These are phyloP conservation scores for Zygosaccharomyces gambellarensis DNA, from an alignment of 805 yeast genomes.

Conservation along the genomic window DNA sequence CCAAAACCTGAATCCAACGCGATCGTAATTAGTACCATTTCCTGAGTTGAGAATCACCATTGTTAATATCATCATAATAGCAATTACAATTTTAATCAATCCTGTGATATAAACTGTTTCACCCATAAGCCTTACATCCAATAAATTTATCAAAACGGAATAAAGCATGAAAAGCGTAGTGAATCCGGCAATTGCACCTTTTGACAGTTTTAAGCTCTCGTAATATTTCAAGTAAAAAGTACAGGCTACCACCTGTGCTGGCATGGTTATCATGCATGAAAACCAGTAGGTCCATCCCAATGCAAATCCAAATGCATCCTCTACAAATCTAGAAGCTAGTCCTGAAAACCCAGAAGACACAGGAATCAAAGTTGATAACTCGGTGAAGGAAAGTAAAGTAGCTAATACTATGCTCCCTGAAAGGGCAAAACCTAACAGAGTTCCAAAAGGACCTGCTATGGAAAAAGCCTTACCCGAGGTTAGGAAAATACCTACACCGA, in stretches of 20 bases:
- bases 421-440: slow-evolving; percentile 53
- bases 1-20: slow-evolving; percentile 73
- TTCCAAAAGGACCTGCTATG: slow-evolving; percentile 52
- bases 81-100: slow-evolving; percentile 49
- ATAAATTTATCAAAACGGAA: slow-evolving; percentile 48
- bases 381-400: slow-evolving; percentile 60
- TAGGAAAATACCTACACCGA: slow-evolving; percentile 60
- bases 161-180: slow-evolving; percentile 51
- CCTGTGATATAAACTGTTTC: slow-evolving; percentile 66
- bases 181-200: slow-evolving; percentile 57
- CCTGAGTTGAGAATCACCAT: slow-evolving; percentile 61
- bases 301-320: slow-evolving; percentile 63
- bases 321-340: slow-evolving; percentile 58
- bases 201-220: slow-evolving; percentile 47
- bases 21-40: slow-evolving; percentile 28
- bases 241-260: slow-evolving; percentile 62
- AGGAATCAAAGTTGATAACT: slow-evolving; percentile 59
- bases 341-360: slow-evolving; percentile 60
- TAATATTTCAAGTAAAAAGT: slow-evolving; percentile 61
- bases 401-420: slow-evolving; percentile 64
- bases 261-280: slow-evolving; percentile 51
- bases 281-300: slow-evolving; percentile 62
- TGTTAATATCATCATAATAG: slow-evolving; percentile 51
- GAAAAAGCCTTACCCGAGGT: slow-evolving; percentile 55
- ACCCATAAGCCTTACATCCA: slow-evolving; percentile 70